Conservation (phyloP, 2,329 filamentous ascomycete species). For the Drechslera avenae region DNA sequence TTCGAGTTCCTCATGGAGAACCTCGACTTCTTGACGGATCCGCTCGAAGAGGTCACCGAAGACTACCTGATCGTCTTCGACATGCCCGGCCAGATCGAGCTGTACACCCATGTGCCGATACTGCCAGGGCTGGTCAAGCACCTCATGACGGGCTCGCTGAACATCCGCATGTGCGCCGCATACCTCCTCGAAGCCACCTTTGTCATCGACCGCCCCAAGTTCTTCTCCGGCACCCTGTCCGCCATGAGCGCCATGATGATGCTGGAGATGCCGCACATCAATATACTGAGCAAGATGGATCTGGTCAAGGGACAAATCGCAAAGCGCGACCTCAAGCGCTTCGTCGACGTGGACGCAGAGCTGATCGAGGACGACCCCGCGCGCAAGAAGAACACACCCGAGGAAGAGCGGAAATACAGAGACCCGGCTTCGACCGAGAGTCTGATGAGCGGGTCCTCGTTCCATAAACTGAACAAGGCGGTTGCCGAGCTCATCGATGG, state of each 20-base stretch:
- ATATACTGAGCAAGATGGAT: constrained; percentile 98
- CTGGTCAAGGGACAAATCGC: constrained; percentile 87
- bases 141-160: constrained; percentile 79
- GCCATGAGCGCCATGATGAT: constrained; percentile 99
- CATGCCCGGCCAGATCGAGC: constrained; percentile 98
- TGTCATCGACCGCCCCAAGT: constrained; percentile 93
- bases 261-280: constrained; percentile 95
- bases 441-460: constrained; percentile 80
- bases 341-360: constrained; percentile 82
- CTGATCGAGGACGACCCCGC: constrained; percentile 81
- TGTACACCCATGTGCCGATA: constrained; percentile 96
- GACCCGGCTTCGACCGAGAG: constrained; percentile 70
- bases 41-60: constrained; percentile 83
- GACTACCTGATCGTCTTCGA: constrained; percentile 98
- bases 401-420: constrained; percentile 57
- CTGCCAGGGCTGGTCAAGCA: constrained; percentile 83
- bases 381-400: constrained; percentile 43
- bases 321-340: constrained; percentile 86
- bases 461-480: constrained; percentile 81
- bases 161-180: constrained; percentile 89
- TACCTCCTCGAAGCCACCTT: constrained; percentile 97
- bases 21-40: constrained; percentile 86
- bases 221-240: constrained; percentile 92
- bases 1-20: constrained; percentile 96
- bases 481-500: constrained; percentile 92